These are phyloP conservation scores for Aspergillus bridgeri DNA, from an alignment of 495 filamentous ascomycete species.

Conservation along the genomic window DNA sequence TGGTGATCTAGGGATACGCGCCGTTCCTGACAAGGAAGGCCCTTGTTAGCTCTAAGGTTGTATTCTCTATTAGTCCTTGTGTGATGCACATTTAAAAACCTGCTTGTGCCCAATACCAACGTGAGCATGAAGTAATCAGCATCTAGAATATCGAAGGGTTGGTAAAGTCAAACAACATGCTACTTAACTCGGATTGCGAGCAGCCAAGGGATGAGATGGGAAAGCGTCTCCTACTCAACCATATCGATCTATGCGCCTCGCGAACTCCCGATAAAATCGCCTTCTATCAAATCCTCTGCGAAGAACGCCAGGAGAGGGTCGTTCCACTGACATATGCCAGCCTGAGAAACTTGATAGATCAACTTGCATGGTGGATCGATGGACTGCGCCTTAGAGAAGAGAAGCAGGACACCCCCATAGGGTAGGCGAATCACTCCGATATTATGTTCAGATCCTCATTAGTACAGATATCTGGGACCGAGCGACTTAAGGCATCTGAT, in stretches of 20 bases:
- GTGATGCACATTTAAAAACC: no score
- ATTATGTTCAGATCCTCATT: background rate
- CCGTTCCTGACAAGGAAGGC: no score
- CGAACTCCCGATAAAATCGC: constrained; percentile 1
- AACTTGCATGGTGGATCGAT: constrained; percentile 41
- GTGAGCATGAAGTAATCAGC: no score
- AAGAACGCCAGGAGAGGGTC: background rate
- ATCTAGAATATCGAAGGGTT: no score
- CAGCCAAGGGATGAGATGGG: background rate
- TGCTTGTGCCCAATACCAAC: no score
- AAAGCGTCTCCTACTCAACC: constrained; percentile 8
- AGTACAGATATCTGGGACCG: constrained; percentile 17
- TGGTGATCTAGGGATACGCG: no score
- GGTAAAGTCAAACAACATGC: no score
- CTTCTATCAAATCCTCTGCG: constrained; percentile 3
- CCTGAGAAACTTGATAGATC: constrained; percentile 48
- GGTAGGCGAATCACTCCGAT: background rate
- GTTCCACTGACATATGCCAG: constrained; percentile 34
- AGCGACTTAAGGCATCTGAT: constrained; percentile 16
- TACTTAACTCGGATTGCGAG: no score
- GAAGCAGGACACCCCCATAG: background rate
- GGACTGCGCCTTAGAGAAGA: background rate
- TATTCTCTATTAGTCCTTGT: no score
- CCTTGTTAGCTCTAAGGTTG: no score
- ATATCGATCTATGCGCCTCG: constrained; percentile 6